phyloP scores from a whole-genome alignment of 106 monocot species.

The Phalaenopsis equestris region DNA sequence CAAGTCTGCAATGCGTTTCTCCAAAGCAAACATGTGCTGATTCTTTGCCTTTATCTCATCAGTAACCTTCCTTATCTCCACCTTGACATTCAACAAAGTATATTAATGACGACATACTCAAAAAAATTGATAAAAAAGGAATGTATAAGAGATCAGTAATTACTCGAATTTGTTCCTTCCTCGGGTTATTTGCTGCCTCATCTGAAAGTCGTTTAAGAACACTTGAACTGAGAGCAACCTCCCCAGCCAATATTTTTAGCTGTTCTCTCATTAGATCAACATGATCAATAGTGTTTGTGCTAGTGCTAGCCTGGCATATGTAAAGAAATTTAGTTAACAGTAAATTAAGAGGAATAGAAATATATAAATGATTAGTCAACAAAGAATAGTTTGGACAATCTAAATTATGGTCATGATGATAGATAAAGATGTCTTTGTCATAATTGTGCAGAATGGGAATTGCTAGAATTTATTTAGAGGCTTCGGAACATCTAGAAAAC shows the following conservation, averaged over 20 bases:
- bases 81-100: conserved; percentile 27
- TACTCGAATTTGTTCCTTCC: conserved; percentile 81
- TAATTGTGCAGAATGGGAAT: no score
- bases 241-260: conserved; percentile 82
- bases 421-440: no score
- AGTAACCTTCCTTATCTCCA: conserved; percentile 67
- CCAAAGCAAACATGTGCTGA: conserved; percentile 65
- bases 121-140: neutral
- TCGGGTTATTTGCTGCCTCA: conserved; percentile 57
- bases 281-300: conserved; percentile 63
- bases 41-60: conserved; percentile 71
- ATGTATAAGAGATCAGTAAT: conserved; percentile 1
- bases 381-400: neutral
- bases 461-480: no score
- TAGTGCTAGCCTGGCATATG: conserved; percentile 45
- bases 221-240: conserved; percentile 77
- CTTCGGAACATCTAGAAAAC: no score
- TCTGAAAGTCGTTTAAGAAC: conserved; percentile 75
- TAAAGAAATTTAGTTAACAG: neutral
- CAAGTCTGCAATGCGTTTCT: conserved; percentile 61
- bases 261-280: conserved; percentile 80
- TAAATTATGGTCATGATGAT: neutral
- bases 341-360: neutral
- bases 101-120: neutral
- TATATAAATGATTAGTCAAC: neutral